A percentile compares a stretch with the other conserved stretches of the same genome.
Conservation (phyloP, 2,329 filamentous ascomycete species). For the Arthrobotrys pseudoclavata region DNA sequence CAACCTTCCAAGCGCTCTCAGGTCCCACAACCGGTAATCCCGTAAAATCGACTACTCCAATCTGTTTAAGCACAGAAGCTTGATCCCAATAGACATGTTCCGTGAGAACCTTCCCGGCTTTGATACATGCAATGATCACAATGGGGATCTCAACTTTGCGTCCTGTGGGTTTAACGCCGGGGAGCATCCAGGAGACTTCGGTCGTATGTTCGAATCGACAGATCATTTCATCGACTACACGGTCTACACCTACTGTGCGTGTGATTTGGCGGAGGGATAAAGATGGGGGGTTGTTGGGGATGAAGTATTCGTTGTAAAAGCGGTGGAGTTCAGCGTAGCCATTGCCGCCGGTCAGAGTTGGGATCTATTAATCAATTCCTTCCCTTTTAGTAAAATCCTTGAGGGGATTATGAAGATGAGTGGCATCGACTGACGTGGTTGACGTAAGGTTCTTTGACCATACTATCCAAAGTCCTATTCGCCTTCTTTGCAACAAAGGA, state of each 20-base stretch:
- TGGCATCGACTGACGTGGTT: constrained; percentile 68
- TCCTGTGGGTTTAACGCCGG: constrained; percentile 73
- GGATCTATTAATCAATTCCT: constrained; percentile 10
- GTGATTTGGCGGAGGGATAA: constrained; percentile 78
- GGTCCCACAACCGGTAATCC: constrained; percentile 61
- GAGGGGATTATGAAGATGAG: neutral
- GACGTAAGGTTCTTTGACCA: constrained; percentile 83
- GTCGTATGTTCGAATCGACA: constrained; percentile 75
- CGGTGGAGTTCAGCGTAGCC: constrained; percentile 74
- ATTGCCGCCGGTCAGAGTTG: constrained; percentile 74
- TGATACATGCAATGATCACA: constrained; percentile 76
- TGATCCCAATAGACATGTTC: constrained; percentile 82
- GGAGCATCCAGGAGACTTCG: constrained; percentile 77
- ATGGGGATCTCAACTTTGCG: constrained; percentile 73
- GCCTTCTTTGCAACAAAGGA: constrained; percentile 79
- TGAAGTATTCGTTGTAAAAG: constrained; percentile 82
- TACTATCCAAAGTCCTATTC: constrained; percentile 82
- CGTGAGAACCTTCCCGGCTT: constrained; percentile 77
- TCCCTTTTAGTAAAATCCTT: no score
- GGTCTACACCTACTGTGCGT: constrained; percentile 78
- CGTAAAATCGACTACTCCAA: constrained; percentile 70
- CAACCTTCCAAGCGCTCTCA: constrained; percentile 61
- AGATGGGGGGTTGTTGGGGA: constrained; percentile 79
- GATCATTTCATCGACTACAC: constrained; percentile 79
- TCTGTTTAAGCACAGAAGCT: constrained; percentile 73